Conservation (phyloP, 73 alveolate species). For the Paramecium tetraurelia region DNA sequence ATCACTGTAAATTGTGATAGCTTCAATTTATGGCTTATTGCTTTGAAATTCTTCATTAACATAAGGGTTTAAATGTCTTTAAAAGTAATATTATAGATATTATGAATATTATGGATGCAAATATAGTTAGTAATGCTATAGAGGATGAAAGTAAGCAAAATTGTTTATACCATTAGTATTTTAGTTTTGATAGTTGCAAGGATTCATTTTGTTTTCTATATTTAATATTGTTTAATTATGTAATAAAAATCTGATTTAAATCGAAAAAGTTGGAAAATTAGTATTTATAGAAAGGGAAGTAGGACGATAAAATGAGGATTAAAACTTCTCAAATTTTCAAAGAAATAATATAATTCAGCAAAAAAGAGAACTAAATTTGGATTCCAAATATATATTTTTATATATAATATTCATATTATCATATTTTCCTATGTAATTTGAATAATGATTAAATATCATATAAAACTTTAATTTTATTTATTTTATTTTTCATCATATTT, state of each 20-base stretch:
- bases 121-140: not conserved
- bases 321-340: not conserved
- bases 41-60: not conserved
- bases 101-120: not conserved
- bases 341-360: not conserved
- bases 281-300: not conserved
- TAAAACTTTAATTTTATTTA: conserved; percentile 12
- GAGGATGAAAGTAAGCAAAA: not conserved
- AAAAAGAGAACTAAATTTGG: not conserved
- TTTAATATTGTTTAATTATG: not conserved
- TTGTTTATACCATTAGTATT: not conserved
- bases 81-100: not conserved
- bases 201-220: not conserved
- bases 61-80: not conserved
- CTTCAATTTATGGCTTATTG: not conserved
- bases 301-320: not conserved
- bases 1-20: not conserved
- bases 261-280: not conserved
- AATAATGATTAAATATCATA: conserved; percentile 27
- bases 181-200: not conserved
- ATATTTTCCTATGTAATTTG: conserved; percentile 7
- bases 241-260: not conserved
- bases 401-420: not conserved
- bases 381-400: not conserved
- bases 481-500: not conserved